These are phyloP conservation scores for Vigna unguiculata DNA, from an alignment of 306 rosid species.

Conservation along the genomic window DNA sequence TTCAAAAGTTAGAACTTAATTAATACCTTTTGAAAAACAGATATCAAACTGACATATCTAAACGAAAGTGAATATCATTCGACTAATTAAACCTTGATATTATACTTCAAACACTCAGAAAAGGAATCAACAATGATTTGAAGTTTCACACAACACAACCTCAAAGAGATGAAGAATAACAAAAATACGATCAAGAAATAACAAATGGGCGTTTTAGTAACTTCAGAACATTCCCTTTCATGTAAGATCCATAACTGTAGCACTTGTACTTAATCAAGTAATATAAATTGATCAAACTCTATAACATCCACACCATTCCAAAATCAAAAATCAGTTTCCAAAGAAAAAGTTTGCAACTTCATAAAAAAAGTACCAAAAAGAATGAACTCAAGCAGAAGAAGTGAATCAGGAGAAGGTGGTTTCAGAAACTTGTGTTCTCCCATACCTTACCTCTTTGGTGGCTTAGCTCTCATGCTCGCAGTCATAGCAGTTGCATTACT, in stretches of 20 bases:
- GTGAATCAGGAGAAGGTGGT: conserved; percentile 35
- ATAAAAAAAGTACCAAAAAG: not conserved
- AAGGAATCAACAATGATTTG: conserved; percentile 19
- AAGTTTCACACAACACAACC: not conserved
- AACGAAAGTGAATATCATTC: no score
- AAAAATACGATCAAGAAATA: no score
- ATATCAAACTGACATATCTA: no score
- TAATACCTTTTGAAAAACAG: no score
- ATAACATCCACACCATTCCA: not conserved
- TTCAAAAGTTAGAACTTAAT: no score
- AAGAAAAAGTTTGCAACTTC: not conserved
- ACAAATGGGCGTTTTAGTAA: conserved; percentile 5
- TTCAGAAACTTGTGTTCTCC: conserved; percentile 67
- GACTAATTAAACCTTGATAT: no score
- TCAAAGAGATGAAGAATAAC: conserved; percentile 20
- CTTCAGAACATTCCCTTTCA: not conserved
- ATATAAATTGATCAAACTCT: conserved; percentile 33
- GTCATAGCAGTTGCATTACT: conserved; percentile 60
- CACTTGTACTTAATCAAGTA: not conserved
- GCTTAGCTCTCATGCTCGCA: conserved; percentile 60
- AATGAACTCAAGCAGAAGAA: conserved; percentile 49
- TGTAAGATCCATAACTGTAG: not conserved
- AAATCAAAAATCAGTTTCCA: not conserved
- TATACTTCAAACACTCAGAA: conserved; percentile 23
- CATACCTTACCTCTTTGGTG: conserved; percentile 69